phyloP scores from a whole-genome alignment of 1,284 basidiomycete species.

The Ustilago loliicola region DNA sequence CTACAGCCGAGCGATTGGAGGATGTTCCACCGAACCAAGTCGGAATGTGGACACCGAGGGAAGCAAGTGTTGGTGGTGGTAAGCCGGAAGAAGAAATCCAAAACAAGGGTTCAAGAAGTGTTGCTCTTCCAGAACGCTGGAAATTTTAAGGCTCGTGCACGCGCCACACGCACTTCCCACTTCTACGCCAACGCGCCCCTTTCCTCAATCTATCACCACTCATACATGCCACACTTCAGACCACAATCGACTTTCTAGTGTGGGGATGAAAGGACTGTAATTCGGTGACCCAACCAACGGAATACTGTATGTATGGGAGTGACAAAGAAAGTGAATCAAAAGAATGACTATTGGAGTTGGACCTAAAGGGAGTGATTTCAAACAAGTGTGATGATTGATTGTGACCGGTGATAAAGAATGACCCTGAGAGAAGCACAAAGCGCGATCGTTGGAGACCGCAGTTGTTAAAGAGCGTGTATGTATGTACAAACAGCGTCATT shows the following conservation, averaged over 20 bases:
- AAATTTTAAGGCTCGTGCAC: not conserved
- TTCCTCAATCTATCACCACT: not conserved
- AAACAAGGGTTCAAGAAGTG: too few relatives aligned
- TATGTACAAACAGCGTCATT: not conserved
- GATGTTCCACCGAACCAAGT: too few relatives aligned
- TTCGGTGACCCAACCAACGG: slow-evolving; percentile 1
- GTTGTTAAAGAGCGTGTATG: slow-evolving; percentile 4
- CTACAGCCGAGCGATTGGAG: too few relatives aligned
- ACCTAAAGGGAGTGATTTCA: slow-evolving; percentile 15
- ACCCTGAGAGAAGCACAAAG: not conserved
- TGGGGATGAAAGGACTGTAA: slow-evolving; percentile 4
- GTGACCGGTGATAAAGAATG: slow-evolving; percentile 5
- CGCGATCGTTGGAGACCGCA: too few relatives aligned
- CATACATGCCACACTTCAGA: not conserved
- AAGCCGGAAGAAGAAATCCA: too few relatives aligned
- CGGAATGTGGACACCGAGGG: too few relatives aligned
- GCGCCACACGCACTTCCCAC: not conserved
- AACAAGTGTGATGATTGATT: slow-evolving; percentile 1
- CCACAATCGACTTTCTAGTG: not conserved
- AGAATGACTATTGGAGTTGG: slow-evolving; percentile 41
- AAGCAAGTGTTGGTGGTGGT: too few relatives aligned
- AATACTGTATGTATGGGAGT: not conserved
- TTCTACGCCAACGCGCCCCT: not conserved
- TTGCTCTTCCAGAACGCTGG: not conserved
- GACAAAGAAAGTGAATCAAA: slow-evolving; percentile 13